These are phyloP conservation scores for Cryptococcus hybrid DNA, from an alignment of 1,284 basidiomycete genomes.

Conservation along the genomic window DNA sequence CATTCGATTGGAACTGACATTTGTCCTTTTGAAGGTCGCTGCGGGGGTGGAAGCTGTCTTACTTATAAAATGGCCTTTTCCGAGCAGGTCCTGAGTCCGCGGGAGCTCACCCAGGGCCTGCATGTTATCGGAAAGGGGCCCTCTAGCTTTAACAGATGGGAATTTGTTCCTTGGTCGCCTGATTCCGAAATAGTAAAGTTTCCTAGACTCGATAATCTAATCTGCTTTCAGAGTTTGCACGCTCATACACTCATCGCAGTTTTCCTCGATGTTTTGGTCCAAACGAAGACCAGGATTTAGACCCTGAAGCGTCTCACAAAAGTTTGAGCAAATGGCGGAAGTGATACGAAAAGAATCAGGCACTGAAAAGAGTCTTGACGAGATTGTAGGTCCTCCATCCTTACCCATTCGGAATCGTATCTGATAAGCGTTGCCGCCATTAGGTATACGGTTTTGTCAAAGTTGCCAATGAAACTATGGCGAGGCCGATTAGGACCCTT, in stretches of 20 bases:
- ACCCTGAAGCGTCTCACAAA: constrained; percentile 63
- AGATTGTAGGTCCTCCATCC: constrained; percentile 63
- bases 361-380: constrained; percentile 67
- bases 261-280: constrained; percentile 88
- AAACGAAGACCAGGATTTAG: constrained; percentile 76
- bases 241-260: constrained; percentile 7
- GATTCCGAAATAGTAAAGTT: constrained; percentile 61
- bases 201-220: background rate
- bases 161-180: constrained; percentile 80
- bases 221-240: background rate
- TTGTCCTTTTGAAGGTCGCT: no score
- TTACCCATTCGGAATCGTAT: background rate
- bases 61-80: constrained; percentile 78
- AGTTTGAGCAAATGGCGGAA: constrained; percentile 65
- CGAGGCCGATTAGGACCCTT: constrained; percentile 83
- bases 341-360: constrained; percentile 67
- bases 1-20: no score
- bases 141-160: constrained; percentile 80
- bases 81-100: constrained; percentile 74
- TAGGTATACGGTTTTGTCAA: constrained; percentile 64
- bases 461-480: constrained; percentile 93
- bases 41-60: constrained; percentile 70
- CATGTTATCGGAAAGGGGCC: constrained; percentile 78
- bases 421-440: background rate
- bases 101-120: constrained; percentile 79